Evolutionary conservation across 2,329 filamentous ascomycete genomes (phyloP).

Genomic region (Exserohilum rostratum): DNA sequence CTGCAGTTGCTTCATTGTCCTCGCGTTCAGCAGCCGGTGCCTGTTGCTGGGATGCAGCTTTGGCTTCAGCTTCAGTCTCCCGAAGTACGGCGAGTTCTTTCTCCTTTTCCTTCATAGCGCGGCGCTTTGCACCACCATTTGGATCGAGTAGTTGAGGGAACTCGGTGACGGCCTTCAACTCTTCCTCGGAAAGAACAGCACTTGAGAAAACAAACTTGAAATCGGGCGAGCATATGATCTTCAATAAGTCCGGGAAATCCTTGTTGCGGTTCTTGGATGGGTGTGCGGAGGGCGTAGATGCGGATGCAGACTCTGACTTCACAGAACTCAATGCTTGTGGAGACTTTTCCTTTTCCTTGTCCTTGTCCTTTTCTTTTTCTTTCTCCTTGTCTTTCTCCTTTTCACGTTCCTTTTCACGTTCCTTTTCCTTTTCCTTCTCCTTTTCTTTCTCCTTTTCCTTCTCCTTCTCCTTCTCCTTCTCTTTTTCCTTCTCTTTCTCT

Average conservation of each 20-base stretch:
- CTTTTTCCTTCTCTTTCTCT: constrained; percentile 28
- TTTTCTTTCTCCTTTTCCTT: constrained; percentile 24
- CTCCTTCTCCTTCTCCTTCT: constrained; percentile 34
- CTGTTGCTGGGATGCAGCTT: constrained; percentile 52
- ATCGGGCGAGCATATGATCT: constrained; percentile 49
- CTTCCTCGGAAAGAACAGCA: constrained; percentile 49
- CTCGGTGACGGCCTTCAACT: constrained; percentile 59
- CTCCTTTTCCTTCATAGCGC: constrained; percentile 71
- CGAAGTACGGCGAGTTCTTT: constrained; percentile 58
- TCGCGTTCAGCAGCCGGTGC: constrained; percentile 59
- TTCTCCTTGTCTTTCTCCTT: constrained; percentile 33
- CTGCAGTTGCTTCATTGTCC: constrained; percentile 69
- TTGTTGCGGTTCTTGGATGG: constrained; percentile 26
- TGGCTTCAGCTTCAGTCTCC: constrained; percentile 62
- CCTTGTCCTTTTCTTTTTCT: constrained; percentile 26
- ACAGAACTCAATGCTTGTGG: constrained; percentile 35
- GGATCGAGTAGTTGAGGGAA: constrained; percentile 83
- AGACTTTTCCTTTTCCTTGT: constrained; percentile 28
- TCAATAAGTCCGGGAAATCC: constrained; percentile 48
- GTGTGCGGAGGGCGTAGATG: constrained; percentile 21
- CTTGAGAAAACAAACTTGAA: constrained; percentile 63
- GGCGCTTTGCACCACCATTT: constrained; percentile 80
- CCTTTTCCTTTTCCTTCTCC: constrained; percentile 23
- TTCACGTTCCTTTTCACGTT: constrained; percentile 31
- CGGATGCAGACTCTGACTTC: constrained; percentile 27